These are phyloP conservation scores for Chrysoporthe puriensis DNA, from an alignment of 2,329 filamentous ascomycete genomes.

Conservation along the genomic window DNA sequence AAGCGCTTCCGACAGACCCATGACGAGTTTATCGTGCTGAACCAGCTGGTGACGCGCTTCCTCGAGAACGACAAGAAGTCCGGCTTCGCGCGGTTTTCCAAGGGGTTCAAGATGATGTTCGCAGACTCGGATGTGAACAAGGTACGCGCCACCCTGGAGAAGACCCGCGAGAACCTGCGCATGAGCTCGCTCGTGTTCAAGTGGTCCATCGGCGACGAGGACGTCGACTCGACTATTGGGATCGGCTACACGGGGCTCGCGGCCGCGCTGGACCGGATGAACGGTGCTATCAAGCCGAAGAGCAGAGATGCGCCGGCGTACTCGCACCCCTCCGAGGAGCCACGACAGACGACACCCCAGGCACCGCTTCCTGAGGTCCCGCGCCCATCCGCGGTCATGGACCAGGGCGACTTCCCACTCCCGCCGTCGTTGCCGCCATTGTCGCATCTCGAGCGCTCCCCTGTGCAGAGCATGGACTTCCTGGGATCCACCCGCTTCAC, in stretches of 20 bases:
- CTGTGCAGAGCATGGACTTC: conserved; percentile 25
- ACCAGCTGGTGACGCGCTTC: conserved; percentile 64
- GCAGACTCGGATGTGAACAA: conserved; percentile 64
- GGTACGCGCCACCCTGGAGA: conserved; percentile 59
- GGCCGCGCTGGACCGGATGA: conserved; percentile 62
- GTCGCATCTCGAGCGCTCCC: conserved; percentile 30
- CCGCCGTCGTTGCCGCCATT: conserved; percentile 24
- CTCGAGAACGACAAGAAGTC: conserved; percentile 66
- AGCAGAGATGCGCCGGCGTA: conserved; percentile 5
- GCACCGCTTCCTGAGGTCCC: conserved; percentile 13
- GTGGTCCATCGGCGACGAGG: conserved; percentile 64
- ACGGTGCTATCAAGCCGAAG: conserved; percentile 6
- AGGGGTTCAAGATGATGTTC: conserved; percentile 67
- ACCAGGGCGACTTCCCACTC: conserved; percentile 28
- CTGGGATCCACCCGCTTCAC: conserved; percentile 22
- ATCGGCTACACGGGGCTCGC: conserved; percentile 71
- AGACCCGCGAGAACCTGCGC: conserved; percentile 63
- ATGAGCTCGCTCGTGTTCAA: conserved; percentile 68
- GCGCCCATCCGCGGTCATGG: conserved; percentile 25
- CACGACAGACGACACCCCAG: conserved; percentile 27
- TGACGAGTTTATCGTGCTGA: conserved; percentile 64
- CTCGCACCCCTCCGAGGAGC: neutral
- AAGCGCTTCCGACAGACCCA: conserved; percentile 65
- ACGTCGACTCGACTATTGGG: conserved; percentile 62
- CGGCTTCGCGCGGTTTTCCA: conserved; percentile 61